Percentiles rank a stretch among this genome's conserved stretches.
These are phyloP conservation scores for Metarhizium robertsii DNA, from an alignment of 2,329 filamentous ascomycete genomes.

Conservation along the genomic window DNA sequence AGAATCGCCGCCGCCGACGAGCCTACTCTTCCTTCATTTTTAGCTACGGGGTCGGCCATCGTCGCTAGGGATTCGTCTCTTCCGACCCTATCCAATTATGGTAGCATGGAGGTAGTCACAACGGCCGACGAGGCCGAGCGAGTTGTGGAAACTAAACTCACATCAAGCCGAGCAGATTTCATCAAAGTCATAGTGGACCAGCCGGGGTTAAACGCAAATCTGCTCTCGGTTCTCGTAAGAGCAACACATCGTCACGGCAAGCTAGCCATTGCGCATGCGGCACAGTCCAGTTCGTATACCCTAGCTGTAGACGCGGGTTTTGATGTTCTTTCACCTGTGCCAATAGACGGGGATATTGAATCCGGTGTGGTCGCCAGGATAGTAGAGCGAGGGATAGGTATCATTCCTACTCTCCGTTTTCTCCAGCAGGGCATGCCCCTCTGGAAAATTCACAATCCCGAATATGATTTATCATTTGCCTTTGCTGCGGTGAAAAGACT, in stretches of 20 bases:
- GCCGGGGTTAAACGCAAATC: conserved; percentile 13
- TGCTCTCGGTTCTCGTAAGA: conserved; percentile 13
- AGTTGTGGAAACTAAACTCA: conserved; percentile 1
- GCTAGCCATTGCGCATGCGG: conserved; percentile 17
- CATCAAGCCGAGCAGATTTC: conserved; percentile 13
- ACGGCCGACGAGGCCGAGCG: conserved; percentile 2
- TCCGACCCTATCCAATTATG: background rate
- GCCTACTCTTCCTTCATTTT: conserved; percentile 5
- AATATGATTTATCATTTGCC: conserved; percentile 13
- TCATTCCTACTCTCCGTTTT: conserved; percentile 16
- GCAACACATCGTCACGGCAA: conserved; percentile 14
- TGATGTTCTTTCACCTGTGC: conserved; percentile 19
- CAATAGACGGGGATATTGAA: conserved; percentile 17
- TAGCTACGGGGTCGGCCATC: conserved; percentile 7
- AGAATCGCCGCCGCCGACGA: background rate
- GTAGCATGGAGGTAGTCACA: background rate
- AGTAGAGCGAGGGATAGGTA: conserved; percentile 9
- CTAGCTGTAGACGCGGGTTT: conserved; percentile 17
- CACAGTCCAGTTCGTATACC: conserved; percentile 14
- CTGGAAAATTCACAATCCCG: background rate
- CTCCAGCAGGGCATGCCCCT: conserved; percentile 9
- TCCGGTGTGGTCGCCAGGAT: conserved; percentile 7
- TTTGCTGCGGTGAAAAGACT: conserved; percentile 15
- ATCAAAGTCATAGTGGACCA: conserved; percentile 15
- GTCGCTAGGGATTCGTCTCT: background rate